Base-by-base conservation (phyloP, 306 rosid genomes). In the Prunus davidiana region DNA sequence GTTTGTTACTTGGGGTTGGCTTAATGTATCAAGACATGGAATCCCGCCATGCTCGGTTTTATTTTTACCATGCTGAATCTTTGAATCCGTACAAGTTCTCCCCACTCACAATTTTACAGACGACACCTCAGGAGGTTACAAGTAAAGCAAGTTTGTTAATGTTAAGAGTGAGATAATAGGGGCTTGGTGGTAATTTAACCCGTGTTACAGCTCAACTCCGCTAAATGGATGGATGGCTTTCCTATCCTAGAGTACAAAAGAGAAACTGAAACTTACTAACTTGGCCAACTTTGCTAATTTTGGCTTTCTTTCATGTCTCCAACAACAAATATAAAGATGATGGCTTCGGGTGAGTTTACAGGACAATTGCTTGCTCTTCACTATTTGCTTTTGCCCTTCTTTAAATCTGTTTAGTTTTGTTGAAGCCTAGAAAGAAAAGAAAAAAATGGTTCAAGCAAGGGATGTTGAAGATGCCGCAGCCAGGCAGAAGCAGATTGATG, bases 401-500 rank as follows among this genome's bases (percentile, higher is more conserved):
- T 56, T 14, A 25, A 28, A 47, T 47, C 9, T 47, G 15, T 47
- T 13, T 47, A 47, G 4, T 52, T 49, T 18, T 52, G 24, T 18
- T 16, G 22, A 52, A 52, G 58, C 58, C 8, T 15, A 6, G 3
- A 52, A 4, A 52, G 8, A 52, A 18, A 5, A 49, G 18, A 5
- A 27, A 24, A 28, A 25, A 25, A 60, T 60, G 65, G 34, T 1
- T 4, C 38, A 60, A 25, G 14, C 65, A 0, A 60, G 13, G 24
- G 54, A 54, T 4, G 69, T 30, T 4, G 64, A 13, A 4, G 49
- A 14, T 45, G 67, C 60, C 2, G 69, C 8, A 28, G 67, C 60
- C 2, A 74, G 10, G 43, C 81, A 63, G 61, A 83, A 83, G 57
- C 68, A 58, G 15, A 79, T 93, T 12, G 84, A 91, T 0, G 85